A percentile compares a stretch with the other conserved stretches of the same genome.
These are phyloP conservation scores for Nigrospora sphaerica DNA, from an alignment of 2,329 filamentous ascomycete genomes.

Conservation along the genomic window DNA sequence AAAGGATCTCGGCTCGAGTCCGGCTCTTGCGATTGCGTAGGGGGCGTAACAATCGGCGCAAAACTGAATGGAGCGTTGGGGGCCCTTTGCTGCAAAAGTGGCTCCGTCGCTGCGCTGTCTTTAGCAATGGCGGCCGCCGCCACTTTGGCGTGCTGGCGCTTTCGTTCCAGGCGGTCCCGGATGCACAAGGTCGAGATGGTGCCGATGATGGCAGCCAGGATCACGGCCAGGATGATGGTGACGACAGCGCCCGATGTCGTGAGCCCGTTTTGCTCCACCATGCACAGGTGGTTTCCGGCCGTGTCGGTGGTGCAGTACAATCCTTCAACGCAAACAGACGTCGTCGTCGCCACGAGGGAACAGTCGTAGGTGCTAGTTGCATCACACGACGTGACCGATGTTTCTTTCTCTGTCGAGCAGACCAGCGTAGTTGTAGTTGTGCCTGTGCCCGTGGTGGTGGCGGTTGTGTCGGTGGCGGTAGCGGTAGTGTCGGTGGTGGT, in stretches of 20 bases:
- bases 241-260: constrained; percentile 35
- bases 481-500: not conserved
- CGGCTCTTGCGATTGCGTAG: no score
- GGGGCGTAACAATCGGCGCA: no score
- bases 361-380: not conserved
- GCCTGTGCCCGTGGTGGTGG: not conserved
- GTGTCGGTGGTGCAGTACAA: constrained; percentile 32
- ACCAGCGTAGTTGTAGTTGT: not conserved
- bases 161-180: constrained; percentile 38
- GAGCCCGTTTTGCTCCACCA: constrained; percentile 29
- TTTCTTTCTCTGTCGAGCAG: not conserved
- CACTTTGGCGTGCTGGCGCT: constrained; percentile 33
- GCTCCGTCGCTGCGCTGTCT: constrained; percentile 15
- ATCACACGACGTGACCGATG: not conserved
- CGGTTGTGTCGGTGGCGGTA: not conserved
- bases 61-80: no score
- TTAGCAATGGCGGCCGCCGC: constrained; percentile 43
- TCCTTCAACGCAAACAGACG: not conserved
- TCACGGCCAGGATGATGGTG: constrained; percentile 35
- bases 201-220: constrained; percentile 27
- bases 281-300: constrained; percentile 32
- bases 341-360: not conserved
- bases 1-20: no score
- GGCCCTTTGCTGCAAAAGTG: no score
- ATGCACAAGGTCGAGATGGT: constrained; percentile 43